phyloP scores from a whole-genome alignment of 2,329 filamentous ascomycete species.

The Penicillium sp. region DNA sequence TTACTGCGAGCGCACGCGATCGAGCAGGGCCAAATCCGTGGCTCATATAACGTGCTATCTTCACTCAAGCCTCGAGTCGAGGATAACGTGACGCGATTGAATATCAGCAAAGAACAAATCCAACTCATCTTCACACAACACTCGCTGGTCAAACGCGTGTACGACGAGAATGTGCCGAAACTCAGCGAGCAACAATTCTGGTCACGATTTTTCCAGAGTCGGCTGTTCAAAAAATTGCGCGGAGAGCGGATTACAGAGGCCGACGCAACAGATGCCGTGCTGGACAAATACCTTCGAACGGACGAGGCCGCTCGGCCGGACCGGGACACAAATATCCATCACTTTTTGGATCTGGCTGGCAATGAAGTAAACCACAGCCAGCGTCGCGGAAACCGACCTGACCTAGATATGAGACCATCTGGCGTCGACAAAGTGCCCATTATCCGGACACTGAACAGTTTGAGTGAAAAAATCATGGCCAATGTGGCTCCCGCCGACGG shows the following conservation, averaged over 20 bases:
- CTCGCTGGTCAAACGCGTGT: slow-evolving; percentile 82
- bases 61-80: slow-evolving; percentile 78
- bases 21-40: slow-evolving; percentile 79
- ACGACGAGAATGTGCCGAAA: slow-evolving; percentile 88
- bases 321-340: slow-evolving; percentile 66
- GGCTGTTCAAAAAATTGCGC: slow-evolving; percentile 84
- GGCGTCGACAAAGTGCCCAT: slow-evolving; percentile 78
- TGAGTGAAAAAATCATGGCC: slow-evolving; percentile 91
- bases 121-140: slow-evolving; percentile 91
- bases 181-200: slow-evolving; percentile 80
- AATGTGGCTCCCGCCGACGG: slow-evolving; percentile 76
- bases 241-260: slow-evolving; percentile 80
- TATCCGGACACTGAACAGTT: slow-evolving; percentile 79
- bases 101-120: slow-evolving; percentile 87
- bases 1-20: slow-evolving; percentile 87
- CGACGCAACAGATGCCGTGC: slow-evolving; percentile 72
- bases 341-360: slow-evolving; percentile 86
- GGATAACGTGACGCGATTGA: slow-evolving; percentile 72
- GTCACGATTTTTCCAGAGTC: slow-evolving; percentile 89
- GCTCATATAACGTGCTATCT: slow-evolving; percentile 90
- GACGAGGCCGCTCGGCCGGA: slow-evolving; percentile 58
- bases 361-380: slow-evolving; percentile 95
- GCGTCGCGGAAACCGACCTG: slow-evolving; percentile 79
- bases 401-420: slow-evolving; percentile 81
- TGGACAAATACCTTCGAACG: slow-evolving; percentile 80